phyloP scores from a whole-genome alignment of 345 rosid species.

The Hibiscus tridactylites region DNA sequence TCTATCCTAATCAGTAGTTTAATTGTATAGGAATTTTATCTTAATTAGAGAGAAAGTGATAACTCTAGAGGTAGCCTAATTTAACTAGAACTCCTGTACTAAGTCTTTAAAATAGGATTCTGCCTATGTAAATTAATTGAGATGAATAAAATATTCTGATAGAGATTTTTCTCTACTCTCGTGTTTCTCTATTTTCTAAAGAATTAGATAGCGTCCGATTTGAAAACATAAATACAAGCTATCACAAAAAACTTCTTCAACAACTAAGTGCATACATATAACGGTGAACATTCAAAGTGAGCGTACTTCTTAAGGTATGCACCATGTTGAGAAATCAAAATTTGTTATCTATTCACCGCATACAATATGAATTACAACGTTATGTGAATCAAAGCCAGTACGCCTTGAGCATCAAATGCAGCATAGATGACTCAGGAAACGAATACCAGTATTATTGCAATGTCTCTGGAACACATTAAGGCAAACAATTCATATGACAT shows the following conservation, averaged over 20 bases:
- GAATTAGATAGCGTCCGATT: background rate
- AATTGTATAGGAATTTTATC: no score
- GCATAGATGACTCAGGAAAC: background rate
- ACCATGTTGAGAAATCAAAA: background rate
- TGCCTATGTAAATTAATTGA: no score
- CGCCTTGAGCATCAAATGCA: background rate
- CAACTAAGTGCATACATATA: background rate
- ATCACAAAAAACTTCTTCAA: background rate
- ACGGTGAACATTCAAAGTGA: background rate
- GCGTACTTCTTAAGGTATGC: background rate
- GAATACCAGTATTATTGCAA: background rate
- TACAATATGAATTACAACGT: background rate
- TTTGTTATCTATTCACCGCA: background rate
- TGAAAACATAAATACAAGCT: background rate
- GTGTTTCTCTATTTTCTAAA: no score
- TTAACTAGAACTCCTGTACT: no score
- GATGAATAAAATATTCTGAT: no score
- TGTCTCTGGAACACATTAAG: background rate
- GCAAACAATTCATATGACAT: background rate
- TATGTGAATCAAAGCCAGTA: background rate
- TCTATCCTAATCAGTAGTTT: no score
- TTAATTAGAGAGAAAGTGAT: no score
- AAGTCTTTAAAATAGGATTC: no score
- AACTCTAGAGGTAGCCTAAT: no score
- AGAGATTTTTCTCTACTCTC: no score